A percentile compares a stretch with the other conserved stretches of the same genome.
These are phyloP conservation scores for Ceriops tagal DNA, from an alignment of 345 rosid genomes.

Conservation along the genomic window DNA sequence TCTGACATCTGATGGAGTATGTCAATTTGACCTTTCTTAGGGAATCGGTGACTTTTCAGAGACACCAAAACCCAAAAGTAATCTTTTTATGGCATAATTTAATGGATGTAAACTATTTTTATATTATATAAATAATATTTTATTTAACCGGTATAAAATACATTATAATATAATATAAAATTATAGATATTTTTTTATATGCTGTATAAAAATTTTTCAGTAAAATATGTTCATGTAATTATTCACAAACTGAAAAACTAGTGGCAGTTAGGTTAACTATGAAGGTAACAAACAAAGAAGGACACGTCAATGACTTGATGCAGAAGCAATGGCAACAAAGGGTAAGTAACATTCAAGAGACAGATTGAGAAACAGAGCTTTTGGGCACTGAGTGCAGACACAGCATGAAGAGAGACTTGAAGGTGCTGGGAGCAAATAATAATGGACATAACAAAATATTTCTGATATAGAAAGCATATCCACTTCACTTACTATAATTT, in stretches of 20 bases:
- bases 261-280: slow-evolving; percentile 21
- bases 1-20: not conserved
- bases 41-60: not conserved
- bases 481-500: too few species aligned
- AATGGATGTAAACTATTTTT: too few species aligned
- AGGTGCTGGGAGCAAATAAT: slow-evolving; percentile 24
- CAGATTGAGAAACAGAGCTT: not conserved
- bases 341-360: not conserved
- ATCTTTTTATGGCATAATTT: too few species aligned
- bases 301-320: slow-evolving; percentile 12
- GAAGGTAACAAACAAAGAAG: not conserved
- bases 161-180: too few species aligned
- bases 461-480: too few species aligned
- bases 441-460: slow-evolving; percentile 20
- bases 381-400: not conserved
- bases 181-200: too few species aligned
- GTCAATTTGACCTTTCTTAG: slow-evolving; percentile 7
- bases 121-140: too few species aligned
- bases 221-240: too few species aligned
- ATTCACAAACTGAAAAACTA: too few species aligned
- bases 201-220: too few species aligned
- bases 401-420: slow-evolving; percentile 23
- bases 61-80: not conserved
- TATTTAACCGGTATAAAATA: too few species aligned
- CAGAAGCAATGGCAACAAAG: slow-evolving; percentile 22